Base-by-base conservation (phyloP, 768 basidiomycete genomes). In the Pleurotus salmoneostramineus region DNA sequence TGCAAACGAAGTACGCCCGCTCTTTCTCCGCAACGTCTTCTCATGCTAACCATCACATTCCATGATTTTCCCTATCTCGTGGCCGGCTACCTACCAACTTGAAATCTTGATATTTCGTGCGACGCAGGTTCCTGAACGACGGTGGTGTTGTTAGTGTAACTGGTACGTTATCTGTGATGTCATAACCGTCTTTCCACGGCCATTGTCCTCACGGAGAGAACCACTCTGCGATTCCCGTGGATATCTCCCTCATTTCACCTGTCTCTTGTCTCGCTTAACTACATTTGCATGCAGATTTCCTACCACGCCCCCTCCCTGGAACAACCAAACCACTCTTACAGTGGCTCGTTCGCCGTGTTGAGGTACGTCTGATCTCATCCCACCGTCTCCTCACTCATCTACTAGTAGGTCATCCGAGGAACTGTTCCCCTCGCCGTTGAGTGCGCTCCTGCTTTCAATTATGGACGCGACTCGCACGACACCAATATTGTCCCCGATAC, bases 381-480 rank as follows among this genome's bases (percentile, higher is more conserved):
- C 12, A 15, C 5, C 14, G 17, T 6, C 46, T 33, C 46, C 21
- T 42, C 52, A 54, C 46, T 33, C 58, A 36, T 45, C 57, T 10
- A 47, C 4, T 15, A 12, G 4, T 69, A 89, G 77, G 89, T 92
- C 59, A 84, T 98, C 62, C 89, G 96, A 14, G 96, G 96, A 0
- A 80, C 68, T 5, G 75, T 97, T 34, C 87, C 91, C 0, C 77
- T 96, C 55, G 79, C 83, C 58, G 80, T 98, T 71, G 92, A 98
- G 74, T 95, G 93, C 64, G 93, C 93, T 0, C 96, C 96, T 0
- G 96, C 95, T 0, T 99, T 99, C 83, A 88, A 97, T 71, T 99
- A 99, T 65, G 95, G 93, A 0, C 81, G 89, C 10, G 81, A 85
- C 49, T 50, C 76, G 2, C 96, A 98, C 70, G 82, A 77, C 6